phyloP scores from a whole-genome alignment of 179 eudicot genomes.

The Vitellaria paradoxa region DNA sequence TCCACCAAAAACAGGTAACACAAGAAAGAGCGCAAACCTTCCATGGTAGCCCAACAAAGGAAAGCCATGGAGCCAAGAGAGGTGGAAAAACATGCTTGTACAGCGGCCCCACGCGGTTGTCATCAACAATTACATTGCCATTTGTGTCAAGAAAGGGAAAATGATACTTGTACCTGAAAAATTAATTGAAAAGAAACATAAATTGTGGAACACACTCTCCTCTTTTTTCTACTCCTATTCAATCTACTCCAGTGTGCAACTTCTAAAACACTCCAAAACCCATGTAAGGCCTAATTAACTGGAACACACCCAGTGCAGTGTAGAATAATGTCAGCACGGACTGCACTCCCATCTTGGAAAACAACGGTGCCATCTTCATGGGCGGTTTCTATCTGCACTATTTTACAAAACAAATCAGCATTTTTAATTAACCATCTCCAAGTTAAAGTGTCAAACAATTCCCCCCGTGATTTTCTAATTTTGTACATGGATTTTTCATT shows the following conservation, averaged over 20 bases:
- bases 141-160: constrained; percentile 77
- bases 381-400: constrained; percentile 65
- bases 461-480: neutral
- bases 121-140: constrained; percentile 60
- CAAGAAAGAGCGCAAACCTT: constrained; percentile 38
- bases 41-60: constrained; percentile 89
- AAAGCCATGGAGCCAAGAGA: constrained; percentile 70
- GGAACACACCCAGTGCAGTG: constrained; percentile 83
- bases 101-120: constrained; percentile 85
- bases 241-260: too few species aligned
- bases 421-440: neutral
- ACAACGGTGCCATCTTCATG: constrained; percentile 62
- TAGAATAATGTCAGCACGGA: constrained; percentile 66
- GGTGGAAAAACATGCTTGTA: constrained; percentile 95
- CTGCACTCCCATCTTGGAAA: constrained; percentile 59
- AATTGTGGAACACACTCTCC: neutral
- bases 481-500: neutral
- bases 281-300: neutral
- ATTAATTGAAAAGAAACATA: neutral
- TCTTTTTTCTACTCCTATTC: neutral
- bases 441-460: neutral
- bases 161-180: constrained; percentile 67
- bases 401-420: constrained; percentile 18
- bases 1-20: neutral
- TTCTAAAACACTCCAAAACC: neutral